These are phyloP conservation scores for Penicillium steckii DNA, from an alignment of 495 filamentous ascomycete genomes.

Conservation along the genomic window DNA sequence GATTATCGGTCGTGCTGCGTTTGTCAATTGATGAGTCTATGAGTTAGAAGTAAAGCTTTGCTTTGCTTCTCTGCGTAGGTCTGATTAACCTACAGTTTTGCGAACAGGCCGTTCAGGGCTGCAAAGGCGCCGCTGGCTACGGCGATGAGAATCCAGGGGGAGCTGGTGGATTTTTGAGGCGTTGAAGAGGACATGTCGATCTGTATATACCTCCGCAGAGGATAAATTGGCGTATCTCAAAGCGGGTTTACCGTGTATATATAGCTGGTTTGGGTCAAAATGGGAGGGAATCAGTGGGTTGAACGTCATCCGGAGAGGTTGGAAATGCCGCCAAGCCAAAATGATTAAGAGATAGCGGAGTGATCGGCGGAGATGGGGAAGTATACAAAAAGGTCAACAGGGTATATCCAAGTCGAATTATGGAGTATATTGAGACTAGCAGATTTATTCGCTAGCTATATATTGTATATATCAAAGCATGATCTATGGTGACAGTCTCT, in stretches of 20 bases:
- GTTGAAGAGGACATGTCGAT: constrained; percentile 13
- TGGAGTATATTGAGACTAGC: too few relatives aligned
- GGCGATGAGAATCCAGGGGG: constrained; percentile 77
- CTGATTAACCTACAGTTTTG: constrained; percentile 70
- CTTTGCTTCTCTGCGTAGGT: background rate
- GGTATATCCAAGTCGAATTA: too few relatives aligned
- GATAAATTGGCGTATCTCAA: background rate
- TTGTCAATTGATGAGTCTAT: background rate
- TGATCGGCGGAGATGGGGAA: background rate
- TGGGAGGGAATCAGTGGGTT: background rate
- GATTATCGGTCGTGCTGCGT: constrained; percentile 74
- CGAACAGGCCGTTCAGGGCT: constrained; percentile 92
- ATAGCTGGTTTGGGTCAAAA: background rate
- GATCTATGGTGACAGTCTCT: constrained; percentile 40
- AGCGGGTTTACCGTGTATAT: background rate
- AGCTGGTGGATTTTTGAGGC: constrained; percentile 6
- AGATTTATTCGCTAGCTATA: background rate
- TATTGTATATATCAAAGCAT: background rate
- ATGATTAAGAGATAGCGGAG: constrained; percentile 9
- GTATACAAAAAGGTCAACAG: too few relatives aligned
- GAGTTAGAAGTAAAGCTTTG: background rate
- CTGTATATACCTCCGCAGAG: background rate
- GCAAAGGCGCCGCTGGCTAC: constrained; percentile 86
- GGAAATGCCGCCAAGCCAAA: constrained; percentile 17
- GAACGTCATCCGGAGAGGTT: background rate